Evolutionary conservation across 1,284 basidiomycete species (phyloP).

Genomic region (Sutorius eximius): DNA sequence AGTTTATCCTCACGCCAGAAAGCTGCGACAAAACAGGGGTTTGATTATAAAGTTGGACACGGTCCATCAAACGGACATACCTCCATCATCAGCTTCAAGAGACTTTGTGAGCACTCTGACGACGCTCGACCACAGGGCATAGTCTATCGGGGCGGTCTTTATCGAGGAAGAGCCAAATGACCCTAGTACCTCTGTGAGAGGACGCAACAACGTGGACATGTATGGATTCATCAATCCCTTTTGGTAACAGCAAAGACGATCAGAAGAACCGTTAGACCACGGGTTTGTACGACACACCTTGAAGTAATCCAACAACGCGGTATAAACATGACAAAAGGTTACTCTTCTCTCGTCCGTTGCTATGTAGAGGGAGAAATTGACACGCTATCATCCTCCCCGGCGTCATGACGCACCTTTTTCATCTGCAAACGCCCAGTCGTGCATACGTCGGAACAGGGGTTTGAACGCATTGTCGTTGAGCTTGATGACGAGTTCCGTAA

Average conservation of each 20-base stretch:
- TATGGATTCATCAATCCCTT: conserved; percentile 90
- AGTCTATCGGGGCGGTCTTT: conserved; percentile 27
- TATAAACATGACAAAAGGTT: conserved; percentile 74
- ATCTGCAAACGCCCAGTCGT: conserved; percentile 90
- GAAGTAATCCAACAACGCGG: conserved; percentile 78
- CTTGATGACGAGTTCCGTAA: conserved; percentile 89
- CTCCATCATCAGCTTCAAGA: conserved; percentile 78
- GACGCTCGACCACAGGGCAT: conserved; percentile 64
- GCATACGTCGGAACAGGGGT: conserved; percentile 88
- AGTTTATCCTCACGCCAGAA: conserved; percentile 89
- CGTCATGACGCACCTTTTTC: conserved; percentile 45
- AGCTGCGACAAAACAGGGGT: conserved; percentile 40
- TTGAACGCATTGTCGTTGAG: conserved; percentile 92
- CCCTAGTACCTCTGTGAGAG: conserved; percentile 66
- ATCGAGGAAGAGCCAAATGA: conserved; percentile 36
- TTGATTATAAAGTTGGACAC: not conserved
- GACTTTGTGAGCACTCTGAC: conserved; percentile 69
- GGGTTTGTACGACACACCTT: conserved; percentile 53
- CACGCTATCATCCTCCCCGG: not conserved
- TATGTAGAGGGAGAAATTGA: conserved; percentile 8
- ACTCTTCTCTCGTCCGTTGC: conserved; percentile 51
- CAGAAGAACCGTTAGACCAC: not conserved
- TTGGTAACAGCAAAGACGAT: conserved; percentile 8
- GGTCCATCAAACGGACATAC: conserved; percentile 42
- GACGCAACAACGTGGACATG: conserved; percentile 74